Conservation (phyloP, 2,329 filamentous ascomycete genomes). For the Cladosporium colombiae region DNA sequence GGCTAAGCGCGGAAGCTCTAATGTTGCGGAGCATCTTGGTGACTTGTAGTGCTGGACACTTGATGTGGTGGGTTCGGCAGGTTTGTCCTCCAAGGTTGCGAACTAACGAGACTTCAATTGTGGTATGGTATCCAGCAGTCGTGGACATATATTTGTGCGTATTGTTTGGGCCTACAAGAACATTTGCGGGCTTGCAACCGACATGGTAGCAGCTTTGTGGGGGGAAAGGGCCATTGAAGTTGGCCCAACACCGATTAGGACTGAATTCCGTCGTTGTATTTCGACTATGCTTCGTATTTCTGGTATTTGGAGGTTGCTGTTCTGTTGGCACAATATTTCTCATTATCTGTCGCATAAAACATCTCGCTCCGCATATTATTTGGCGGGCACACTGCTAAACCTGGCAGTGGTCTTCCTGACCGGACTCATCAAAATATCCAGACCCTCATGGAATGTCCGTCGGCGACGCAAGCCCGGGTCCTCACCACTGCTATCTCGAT, state of each 20-base stretch:
- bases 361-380: neutral
- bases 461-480: conserved; percentile 28
- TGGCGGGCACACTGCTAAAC: neutral
- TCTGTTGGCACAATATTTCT: neutral
- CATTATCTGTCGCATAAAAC: neutral
- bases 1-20: neutral
- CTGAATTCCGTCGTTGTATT: neutral
- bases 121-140: neutral
- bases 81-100: neutral
- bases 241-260: neutral
- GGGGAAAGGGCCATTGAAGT: neutral
- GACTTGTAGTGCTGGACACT: neutral
- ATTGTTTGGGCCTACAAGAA: neutral
- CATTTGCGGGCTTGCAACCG: neutral
- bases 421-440: conserved; percentile 39
- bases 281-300: neutral
- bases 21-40: neutral
- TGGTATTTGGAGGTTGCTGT: neutral
- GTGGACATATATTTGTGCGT: neutral
- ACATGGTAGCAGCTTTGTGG: neutral
- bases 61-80: neutral
- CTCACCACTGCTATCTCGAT: conserved; percentile 24
- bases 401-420: conserved; percentile 36
- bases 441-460: conserved; percentile 30
- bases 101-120: neutral